Evolutionary conservation across 495 filamentous ascomycete species (phyloP), one percentile per base, ranked within the genome.

Genomic region (Hypoxylon trugodes): DNA sequence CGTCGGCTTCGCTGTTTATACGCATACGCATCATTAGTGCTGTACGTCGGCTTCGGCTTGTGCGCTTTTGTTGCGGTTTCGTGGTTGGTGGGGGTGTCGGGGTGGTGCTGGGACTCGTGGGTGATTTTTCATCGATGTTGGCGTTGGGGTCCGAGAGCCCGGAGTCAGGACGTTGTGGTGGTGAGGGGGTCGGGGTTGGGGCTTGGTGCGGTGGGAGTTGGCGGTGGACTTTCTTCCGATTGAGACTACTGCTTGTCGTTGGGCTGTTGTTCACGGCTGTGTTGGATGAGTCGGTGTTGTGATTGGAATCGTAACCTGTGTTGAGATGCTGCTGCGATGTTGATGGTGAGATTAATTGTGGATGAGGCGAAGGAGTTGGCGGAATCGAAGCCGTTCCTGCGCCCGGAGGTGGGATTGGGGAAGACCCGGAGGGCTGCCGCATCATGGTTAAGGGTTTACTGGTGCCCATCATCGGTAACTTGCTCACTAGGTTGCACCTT

Each of bases 1-100:
- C 60, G 54, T 69, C 60, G 1, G 48, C 59, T 28, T 68, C 65
- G 65, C 52, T 59, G 59, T 64, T 63, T 53, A 69, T 59, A 55
- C 60, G 60, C 54, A 60, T 55, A 10, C 55, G 61, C 38, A 58
- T 21, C 46, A 53, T 33, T 28, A n/a, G n/a, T n/a, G 38, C 38
- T 30, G 21, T 24, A 25, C 61, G 48, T 3, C 47, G 52, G 24
- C 26, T 26, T 32, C 50, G 43, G 9, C 26, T 16, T 3, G 33
- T 26, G 52, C 4, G 36, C 15, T 6, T 22, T 12, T 13, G 28
- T 22, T 46, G 38, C 12, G 26, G n/a, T n/a, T 9, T 4, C 12
- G 10, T n/a, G 4, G 40, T 24, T 4, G 41, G 8, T 45, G 41
- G 6, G 6, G 38, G 38, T 12, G 9, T 22, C 40, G 15, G 13